Evolutionary conservation across 2,329 filamentous ascomycete species (phyloP), one percentile per base, ranked within the genome.

Genomic region (Calonectria ilicicola): DNA sequence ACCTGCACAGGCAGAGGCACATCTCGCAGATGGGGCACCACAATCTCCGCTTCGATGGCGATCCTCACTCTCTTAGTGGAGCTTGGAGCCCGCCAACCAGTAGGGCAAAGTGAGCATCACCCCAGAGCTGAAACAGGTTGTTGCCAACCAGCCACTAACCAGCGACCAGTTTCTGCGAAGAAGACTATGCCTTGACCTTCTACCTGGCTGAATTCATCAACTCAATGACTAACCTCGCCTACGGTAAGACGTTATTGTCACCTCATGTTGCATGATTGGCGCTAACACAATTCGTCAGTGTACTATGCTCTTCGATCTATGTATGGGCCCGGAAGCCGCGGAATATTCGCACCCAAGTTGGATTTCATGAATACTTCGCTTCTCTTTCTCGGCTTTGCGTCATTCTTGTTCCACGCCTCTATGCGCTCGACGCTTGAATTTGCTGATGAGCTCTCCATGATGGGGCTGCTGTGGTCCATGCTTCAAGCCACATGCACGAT

Each of bases 391-490:
- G 86, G 87, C 65, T 63, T 87, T 49, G 81, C 81, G 29, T 89
- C 86, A 1, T 83, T 84, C 62, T 64, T 83, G 14, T 88, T 85
- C 76, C 87, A 88, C 74, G 86, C 85, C 38, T 84, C 85, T 9
- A 82, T 88, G 21, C 85, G 82, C 65, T 85, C 86, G 62, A 78
- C 78, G 1, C 78, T 85, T 7, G 84, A 88, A 74, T 87, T 86
- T 71, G 86, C 85, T 74, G 90, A 91, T 75, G 90, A 92, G 76
- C 82, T 91, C n/a, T 88, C 88, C 67, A 91, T 91, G 90, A 85
- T 91, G 35, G 81, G 89, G 15, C 85, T 91, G 5, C 86, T 85
- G 26, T 88, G 87, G 72, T 84, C 88, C 0, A 84, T 91, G 67
- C 83, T 91, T 6, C 87, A 90, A 60, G 86, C 87, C 62, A 81